Evolutionary conservation across 2,329 filamentous ascomycete species (phyloP).

Genomic region (Tolypocladium tundrense): DNA sequence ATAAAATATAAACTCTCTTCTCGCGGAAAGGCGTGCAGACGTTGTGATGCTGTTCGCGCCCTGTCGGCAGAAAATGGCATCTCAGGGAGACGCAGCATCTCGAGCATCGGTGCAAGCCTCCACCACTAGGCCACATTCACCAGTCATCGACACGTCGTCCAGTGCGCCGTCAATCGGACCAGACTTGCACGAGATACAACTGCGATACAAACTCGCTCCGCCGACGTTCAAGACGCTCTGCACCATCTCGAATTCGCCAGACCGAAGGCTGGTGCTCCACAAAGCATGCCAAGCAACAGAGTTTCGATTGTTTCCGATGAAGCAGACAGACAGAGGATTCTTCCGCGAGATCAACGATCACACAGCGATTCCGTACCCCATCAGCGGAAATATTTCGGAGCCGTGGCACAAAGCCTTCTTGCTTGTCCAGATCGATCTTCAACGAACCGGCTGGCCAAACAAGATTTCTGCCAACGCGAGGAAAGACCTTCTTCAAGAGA

Average conservation of each 20-base stretch:
- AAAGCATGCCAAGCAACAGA: constrained; percentile 27
- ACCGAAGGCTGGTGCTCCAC: constrained; percentile 23
- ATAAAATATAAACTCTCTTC: not conserved
- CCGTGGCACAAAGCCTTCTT: constrained; percentile 67
- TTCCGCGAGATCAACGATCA: constrained; percentile 28
- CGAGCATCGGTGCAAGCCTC: not conserved
- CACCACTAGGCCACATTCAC: not conserved
- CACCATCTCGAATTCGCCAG: constrained; percentile 13
- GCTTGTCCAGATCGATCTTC: constrained; percentile 62
- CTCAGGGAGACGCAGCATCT: not conserved
- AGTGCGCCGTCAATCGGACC: not conserved
- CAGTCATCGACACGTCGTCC: not conserved
- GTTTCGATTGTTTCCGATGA: constrained; percentile 25
- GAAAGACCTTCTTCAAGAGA: constrained; percentile 21
- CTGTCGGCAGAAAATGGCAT: not conserved
- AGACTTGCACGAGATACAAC: constrained; percentile 16
- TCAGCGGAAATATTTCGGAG: constrained; percentile 35
- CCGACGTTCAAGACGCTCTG: constrained; percentile 21
- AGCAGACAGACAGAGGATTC: constrained; percentile 21
- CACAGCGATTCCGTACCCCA: constrained; percentile 25
- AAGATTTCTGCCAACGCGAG: constrained; percentile 26
- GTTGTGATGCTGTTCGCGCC: not conserved
- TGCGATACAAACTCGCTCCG: constrained; percentile 22
- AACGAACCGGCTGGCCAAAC: constrained; percentile 48
- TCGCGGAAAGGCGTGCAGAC: no score